A percentile compares a stretch with the other conserved stretches of the same genome.
phyloP scores from a whole-genome alignment of 2,329 filamentous ascomycete species.

The Colletotrichum lupini region DNA sequence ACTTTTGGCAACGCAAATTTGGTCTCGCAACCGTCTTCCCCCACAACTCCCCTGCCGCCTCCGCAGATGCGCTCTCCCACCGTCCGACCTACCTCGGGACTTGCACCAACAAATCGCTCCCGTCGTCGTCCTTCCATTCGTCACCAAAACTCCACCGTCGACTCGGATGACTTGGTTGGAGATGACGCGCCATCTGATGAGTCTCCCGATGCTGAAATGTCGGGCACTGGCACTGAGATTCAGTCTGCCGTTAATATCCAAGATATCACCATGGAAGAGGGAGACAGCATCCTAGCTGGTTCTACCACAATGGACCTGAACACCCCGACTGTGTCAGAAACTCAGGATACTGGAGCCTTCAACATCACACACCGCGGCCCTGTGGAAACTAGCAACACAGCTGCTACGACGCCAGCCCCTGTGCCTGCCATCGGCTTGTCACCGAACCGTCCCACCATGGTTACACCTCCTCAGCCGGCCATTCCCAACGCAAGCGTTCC shows the following conservation, averaged over 20 bases:
- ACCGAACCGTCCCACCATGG: constrained; percentile 75
- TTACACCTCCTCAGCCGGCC: constrained; percentile 79
- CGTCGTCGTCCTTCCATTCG: constrained; percentile 85
- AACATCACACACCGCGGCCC: constrained; percentile 90
- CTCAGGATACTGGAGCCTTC: constrained; percentile 90
- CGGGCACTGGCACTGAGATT: constrained; percentile 79
- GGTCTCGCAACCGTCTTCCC: constrained; percentile 90
- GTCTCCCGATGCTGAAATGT: constrained; percentile 80
- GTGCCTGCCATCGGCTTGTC: constrained; percentile 79
- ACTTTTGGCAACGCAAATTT: constrained; percentile 75
- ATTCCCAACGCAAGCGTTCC: constrained; percentile 78
- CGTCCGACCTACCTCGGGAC: constrained; percentile 63
- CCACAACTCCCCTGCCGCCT: constrained; percentile 83
- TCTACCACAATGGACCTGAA: constrained; percentile 76
- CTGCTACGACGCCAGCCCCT: constrained; percentile 73
- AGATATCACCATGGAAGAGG: constrained; percentile 82
- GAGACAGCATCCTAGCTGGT: constrained; percentile 81
- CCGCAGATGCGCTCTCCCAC: constrained; percentile 69
- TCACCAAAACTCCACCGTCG: constrained; percentile 90
- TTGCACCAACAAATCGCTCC: constrained; percentile 64
- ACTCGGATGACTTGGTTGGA: constrained; percentile 85
- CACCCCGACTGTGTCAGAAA: constrained; percentile 83
- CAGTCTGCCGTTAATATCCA: constrained; percentile 87
- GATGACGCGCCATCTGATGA: constrained; percentile 87
- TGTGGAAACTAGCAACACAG: constrained; percentile 86